Base-by-base conservation (phyloP, 805 yeast species). In the Pichia californica region DNA sequence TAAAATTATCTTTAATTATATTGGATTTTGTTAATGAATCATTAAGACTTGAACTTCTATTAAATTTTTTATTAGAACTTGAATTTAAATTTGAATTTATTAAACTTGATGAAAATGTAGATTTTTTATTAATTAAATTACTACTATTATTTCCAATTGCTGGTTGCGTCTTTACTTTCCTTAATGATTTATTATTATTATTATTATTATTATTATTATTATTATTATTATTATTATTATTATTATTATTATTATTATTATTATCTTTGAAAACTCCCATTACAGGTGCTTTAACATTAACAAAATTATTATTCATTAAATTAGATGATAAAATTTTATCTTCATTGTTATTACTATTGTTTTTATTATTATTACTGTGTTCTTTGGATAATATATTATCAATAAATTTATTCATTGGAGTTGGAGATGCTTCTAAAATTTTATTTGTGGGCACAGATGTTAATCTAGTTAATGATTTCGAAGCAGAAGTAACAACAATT, bases 401-500 rank as follows among this genome's bases (percentile, higher is more conserved):
- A 19, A 31, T 30, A 26, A n/a, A 30, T 31, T 38, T 61, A n/a
- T 56, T 61, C n/a, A 52, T 46, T 25, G 66, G 66, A 5, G 66
- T 61, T 5, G 66, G 66, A 15, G 64, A 59, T 43, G 53, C 42
- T 32, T 61, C 60, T 2, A 44, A 21, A 11, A 18, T 27, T 44
- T 16, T 45, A 16, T 27, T 42, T 29, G 14, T 36, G 28, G 26
- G 41, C 34, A 21, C 19, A 26, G n/a, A n/a, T n/a, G 18, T 39
- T 26, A 37, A 15, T 19, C 45, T 32, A 19, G 21, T 36, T 42
- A 36, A 45, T 23, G 49, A 44, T 36, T 48, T 57, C 34, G 52
- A 52, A 7, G 62, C 42, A 6, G 64, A 58, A 13, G 59, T 52
- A 21, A 57, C 47, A 3, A 62, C 49, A 19, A 62, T 62, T 1